phyloP scores from a whole-genome alignment of 768 basidiomycete genomes.

The Pulveroboletus ravenelii region DNA sequence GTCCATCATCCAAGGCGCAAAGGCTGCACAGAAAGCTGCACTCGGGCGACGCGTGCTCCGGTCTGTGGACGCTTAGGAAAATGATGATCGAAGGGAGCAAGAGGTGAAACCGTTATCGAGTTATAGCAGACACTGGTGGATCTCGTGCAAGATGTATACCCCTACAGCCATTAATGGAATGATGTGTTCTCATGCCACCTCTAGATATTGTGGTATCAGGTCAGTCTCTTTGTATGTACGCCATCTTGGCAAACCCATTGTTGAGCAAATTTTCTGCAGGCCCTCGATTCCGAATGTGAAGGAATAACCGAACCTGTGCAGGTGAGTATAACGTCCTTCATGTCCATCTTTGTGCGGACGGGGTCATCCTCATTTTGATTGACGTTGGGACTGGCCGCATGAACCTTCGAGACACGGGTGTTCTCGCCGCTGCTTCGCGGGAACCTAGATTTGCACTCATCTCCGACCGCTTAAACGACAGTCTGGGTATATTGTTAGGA shows the following conservation, averaged over 20 bases:
- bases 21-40: no score
- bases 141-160: no score
- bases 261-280: constrained; percentile 32
- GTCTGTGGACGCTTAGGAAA: no score
- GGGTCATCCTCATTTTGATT: constrained; percentile 72
- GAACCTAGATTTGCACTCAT: constrained; percentile 58
- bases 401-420: constrained; percentile 75
- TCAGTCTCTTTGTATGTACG: constrained; percentile 14
- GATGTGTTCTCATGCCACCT: constrained; percentile 72
- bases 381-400: constrained; percentile 78
- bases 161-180: no score
- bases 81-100: no score
- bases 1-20: no score
- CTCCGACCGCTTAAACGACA: constrained; percentile 64
- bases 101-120: no score
- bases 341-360: constrained; percentile 70
- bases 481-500: constrained; percentile 54
- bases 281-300: constrained; percentile 17
- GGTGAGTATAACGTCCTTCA: constrained; percentile 56
- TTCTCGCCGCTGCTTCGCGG: constrained; percentile 68
- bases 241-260: not conserved
- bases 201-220: constrained; percentile 82
- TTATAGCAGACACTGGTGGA: no score
- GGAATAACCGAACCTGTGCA: constrained; percentile 22
- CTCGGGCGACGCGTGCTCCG: no score